Percentiles rank a stretch among this genome's conserved stretches.
These are phyloP conservation scores for Staphylotrichum tortipilum DNA, from an alignment of 495 filamentous ascomycete genomes.

Conservation along the genomic window DNA sequence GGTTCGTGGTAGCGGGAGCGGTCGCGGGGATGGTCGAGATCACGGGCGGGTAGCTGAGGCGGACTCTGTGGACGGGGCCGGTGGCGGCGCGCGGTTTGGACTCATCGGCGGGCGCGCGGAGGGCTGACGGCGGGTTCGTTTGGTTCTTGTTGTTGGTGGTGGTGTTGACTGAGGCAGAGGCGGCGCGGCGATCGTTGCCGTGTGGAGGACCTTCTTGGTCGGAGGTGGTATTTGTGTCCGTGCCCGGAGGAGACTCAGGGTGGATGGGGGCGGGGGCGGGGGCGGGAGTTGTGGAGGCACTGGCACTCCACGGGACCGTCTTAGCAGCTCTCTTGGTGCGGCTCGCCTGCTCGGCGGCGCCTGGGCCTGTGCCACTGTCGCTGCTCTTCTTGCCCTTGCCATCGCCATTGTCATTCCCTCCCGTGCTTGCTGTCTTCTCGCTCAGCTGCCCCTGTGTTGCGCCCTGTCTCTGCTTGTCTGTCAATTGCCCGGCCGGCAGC, in stretches of 20 bases:
- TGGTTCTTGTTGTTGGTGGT: slow-evolving; percentile 11
- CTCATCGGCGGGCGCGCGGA: neutral
- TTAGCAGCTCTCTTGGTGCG: slow-evolving; percentile 14
- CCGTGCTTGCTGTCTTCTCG: neutral
- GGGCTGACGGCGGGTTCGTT: neutral
- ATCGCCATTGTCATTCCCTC: neutral
- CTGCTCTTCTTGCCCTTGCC: no score
- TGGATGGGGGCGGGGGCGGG: no score
- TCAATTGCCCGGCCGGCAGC: no score
- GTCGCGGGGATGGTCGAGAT: no score
- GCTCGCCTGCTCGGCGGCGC: neutral
- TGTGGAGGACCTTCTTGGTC: no score
- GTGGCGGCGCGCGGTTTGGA: slow-evolving; percentile 5
- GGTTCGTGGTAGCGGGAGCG: no score
- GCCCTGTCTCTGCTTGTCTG: neutral
- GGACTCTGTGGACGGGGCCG: slow-evolving; percentile 6
- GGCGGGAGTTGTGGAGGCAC: no score
- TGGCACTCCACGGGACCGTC: neutral
- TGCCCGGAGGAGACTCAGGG: no score
- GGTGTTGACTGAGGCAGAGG: slow-evolving; percentile 7
- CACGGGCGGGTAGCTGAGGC: slow-evolving; percentile 19
- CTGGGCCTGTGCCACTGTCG: neutral
- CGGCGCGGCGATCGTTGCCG: slow-evolving; percentile 15
- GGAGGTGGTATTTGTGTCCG: no score
- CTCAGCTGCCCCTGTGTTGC: neutral